Conservation (phyloP, 225 moss, liverwort and hornwort genomes). For the Rhytidiadelphus loreus region DNA sequence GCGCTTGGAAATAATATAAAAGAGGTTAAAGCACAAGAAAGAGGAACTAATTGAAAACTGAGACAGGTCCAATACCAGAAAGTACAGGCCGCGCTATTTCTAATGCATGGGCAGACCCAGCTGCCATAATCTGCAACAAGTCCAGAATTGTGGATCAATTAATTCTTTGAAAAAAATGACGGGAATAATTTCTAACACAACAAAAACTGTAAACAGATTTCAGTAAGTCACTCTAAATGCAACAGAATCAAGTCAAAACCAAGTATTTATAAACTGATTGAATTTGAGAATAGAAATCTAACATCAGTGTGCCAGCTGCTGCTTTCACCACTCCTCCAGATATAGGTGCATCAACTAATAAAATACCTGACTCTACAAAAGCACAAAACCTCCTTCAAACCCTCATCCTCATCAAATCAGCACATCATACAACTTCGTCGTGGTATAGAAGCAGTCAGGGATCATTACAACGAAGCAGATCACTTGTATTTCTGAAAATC, state of each 20-base stretch:
- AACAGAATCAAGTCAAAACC: background rate
- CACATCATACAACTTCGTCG: background rate
- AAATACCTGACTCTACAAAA: slow-evolving; percentile 17
- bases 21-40: background rate
- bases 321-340: slow-evolving; percentile 42
- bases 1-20: background rate
- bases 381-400: background rate
- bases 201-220: background rate
- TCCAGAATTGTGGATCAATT: background rate
- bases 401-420: background rate
- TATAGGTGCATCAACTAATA: slow-evolving; percentile 65
- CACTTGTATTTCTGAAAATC: background rate
- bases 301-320: slow-evolving; percentile 41
- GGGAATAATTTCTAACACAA: background rate
- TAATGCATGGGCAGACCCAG: slow-evolving; percentile 23
- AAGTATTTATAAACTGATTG: background rate
- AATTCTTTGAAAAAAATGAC: background rate
- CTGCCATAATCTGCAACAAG: slow-evolving; percentile 38
- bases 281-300: slow-evolving; percentile 1
- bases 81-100: slow-evolving; percentile 27
- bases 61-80: slow-evolving; percentile 12
- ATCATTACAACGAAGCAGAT: background rate
- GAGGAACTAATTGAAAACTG: background rate
- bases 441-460: background rate
- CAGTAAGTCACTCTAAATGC: background rate